A percentile compares a stretch with the other conserved stretches of the same genome.
These are phyloP conservation scores for Bonnemaisonia californica DNA, from an alignment of 31 red algal genomes.

Conservation along the genomic window DNA sequence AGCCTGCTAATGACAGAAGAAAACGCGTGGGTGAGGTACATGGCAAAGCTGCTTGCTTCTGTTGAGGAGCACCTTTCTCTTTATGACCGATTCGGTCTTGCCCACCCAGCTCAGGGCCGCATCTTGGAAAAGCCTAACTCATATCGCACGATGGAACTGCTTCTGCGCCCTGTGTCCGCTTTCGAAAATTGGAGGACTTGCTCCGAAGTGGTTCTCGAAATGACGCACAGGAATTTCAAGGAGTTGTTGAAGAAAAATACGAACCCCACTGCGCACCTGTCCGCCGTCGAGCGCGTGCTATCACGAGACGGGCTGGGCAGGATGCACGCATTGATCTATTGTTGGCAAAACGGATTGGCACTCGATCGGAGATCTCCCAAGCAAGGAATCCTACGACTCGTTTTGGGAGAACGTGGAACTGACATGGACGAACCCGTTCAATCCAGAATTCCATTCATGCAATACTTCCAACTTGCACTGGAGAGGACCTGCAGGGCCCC, in stretches of 20 bases:
- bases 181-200: neutral
- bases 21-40: no score
- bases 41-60: neutral
- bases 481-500: no score
- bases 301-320: conserved; percentile 10
- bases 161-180: neutral
- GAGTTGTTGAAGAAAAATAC: conserved; percentile 15
- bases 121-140: conserved; percentile 2
- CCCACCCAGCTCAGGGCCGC: neutral
- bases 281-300: conserved; percentile 4
- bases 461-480: no score
- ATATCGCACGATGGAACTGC: conserved; percentile 10
- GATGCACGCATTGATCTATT: no score
- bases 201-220: no score
- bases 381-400: no score
- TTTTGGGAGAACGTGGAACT: no score
- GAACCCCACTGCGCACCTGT: neutral
- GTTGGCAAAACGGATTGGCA: no score
- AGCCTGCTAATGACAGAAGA: no score
- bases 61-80: neutral
- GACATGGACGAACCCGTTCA: no score
- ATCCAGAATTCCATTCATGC: no score
- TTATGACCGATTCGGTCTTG: neutral
- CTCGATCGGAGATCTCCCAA: no score
- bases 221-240: conserved; percentile 19